phyloP scores from a whole-genome alignment of 140 eudicot genomes.

The Bidens hawaiensis region DNA sequence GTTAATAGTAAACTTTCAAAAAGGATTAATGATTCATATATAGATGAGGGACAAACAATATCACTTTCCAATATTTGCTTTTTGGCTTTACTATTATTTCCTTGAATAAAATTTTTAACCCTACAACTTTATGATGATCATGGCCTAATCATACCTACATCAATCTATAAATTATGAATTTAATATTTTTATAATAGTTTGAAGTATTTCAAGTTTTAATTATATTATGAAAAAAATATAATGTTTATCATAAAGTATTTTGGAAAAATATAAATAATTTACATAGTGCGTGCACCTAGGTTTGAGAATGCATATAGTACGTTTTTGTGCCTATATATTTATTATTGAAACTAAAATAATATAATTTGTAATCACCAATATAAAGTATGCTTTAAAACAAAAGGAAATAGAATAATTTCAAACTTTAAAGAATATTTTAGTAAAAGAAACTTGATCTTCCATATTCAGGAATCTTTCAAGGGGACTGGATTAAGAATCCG shows the following conservation, averaged over 20 bases:
- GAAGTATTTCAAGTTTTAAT: neutral
- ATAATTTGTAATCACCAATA: no score
- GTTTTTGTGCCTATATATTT: no score
- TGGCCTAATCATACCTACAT: constrained; percentile 32
- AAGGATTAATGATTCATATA: constrained; percentile 14
- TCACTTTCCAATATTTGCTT: constrained; percentile 34
- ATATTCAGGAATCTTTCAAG: no score
- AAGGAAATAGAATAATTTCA: no score
- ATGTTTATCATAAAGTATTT: neutral
- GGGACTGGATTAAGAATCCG: no score
- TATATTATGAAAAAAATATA: neutral
- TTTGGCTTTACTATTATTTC: constrained; percentile 32
- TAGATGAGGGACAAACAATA: constrained; percentile 26
- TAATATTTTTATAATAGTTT: neutral
- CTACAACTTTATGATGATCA: constrained; percentile 32
- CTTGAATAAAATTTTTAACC: constrained; percentile 13
- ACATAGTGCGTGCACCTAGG: no score
- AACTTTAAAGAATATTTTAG: no score
- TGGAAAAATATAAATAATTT: neutral
- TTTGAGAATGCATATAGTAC: neutral
- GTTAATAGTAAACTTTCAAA: constrained; percentile 1
- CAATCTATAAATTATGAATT: constrained; percentile 6
- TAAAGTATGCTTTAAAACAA: no score
- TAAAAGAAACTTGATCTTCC: no score
- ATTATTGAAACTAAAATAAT: neutral